Conservation (phyloP, 2,329 filamentous ascomycete genomes). For the Colletotrichum sp. region DNA sequence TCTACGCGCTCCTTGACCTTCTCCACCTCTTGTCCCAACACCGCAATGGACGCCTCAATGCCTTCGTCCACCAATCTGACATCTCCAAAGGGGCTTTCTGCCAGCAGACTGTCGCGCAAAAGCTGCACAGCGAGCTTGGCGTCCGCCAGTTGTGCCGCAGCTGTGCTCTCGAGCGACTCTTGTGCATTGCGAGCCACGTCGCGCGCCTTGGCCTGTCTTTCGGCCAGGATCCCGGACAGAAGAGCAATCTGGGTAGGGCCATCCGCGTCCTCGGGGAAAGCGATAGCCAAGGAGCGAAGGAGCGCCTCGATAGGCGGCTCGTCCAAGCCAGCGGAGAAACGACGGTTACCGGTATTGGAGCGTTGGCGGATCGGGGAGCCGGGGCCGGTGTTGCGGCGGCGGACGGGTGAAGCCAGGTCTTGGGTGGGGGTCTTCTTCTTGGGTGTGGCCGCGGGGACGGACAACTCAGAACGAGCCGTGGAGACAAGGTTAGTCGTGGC, state of each 20-base stretch:
- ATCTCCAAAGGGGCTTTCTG: constrained; percentile 52
- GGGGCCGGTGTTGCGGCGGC: constrained; percentile 23
- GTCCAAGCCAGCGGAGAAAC: constrained; percentile 40
- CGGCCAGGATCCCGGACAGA: constrained; percentile 40
- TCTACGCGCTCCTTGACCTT: constrained; percentile 43
- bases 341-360: constrained; percentile 29
- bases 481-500: constrained; percentile 43
- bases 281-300: constrained; percentile 52
- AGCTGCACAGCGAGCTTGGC: constrained; percentile 52
- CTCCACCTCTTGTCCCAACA: constrained; percentile 50
- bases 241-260: constrained; percentile 29
- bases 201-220: constrained; percentile 46
- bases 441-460: constrained; percentile 25
- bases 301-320: constrained; percentile 51
- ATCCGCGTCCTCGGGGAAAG: constrained; percentile 39
- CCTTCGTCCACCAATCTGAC: constrained; percentile 58
- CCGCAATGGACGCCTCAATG: constrained; percentile 54
- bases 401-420: constrained; percentile 39
- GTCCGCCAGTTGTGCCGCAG: constrained; percentile 50
- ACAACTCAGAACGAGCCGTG: constrained; percentile 50
- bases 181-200: constrained; percentile 53
- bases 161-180: constrained; percentile 51
- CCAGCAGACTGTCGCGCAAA: constrained; percentile 56
- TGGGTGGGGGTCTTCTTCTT: constrained; percentile 26
- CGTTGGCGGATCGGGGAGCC: constrained; percentile 40